Percentiles rank a stretch among this genome's conserved stretches.
These are phyloP conservation scores for Acanthamoeba comandoni DNA, from an alignment of 208 protist genomes.

Conservation along the genomic window DNA sequence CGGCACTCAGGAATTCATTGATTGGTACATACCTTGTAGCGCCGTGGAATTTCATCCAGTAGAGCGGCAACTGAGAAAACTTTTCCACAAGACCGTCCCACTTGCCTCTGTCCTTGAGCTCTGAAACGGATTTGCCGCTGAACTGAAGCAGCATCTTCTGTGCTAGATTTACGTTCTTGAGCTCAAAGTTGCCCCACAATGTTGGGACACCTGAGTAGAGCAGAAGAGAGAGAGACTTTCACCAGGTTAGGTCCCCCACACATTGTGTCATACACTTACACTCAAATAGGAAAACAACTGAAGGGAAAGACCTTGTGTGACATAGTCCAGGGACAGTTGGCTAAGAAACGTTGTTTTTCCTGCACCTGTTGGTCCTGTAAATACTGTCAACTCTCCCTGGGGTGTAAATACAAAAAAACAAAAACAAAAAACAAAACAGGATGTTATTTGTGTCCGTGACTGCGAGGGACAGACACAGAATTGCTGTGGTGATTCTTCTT, in stretches of 20 bases:
- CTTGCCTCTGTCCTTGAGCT: constrained; percentile 50
- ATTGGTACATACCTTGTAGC: constrained; percentile 85
- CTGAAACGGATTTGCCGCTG: constrained; percentile 15
- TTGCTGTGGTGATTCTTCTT: too few relatives aligned
- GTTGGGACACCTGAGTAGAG: constrained; percentile 78
- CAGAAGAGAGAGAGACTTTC: too few relatives aligned
- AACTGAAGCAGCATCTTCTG: constrained; percentile 87
- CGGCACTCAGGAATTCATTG: too few relatives aligned
- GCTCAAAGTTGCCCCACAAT: constrained; percentile 89
- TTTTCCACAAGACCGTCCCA: constrained; percentile 75
- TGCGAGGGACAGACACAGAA: too few relatives aligned
- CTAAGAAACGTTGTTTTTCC: constrained; percentile 84
- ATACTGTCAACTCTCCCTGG: constrained; percentile 86
- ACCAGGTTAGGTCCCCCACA: too few relatives aligned
- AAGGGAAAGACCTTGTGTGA: constrained; percentile 69
- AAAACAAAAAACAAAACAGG: too few relatives aligned
- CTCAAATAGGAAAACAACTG: too few relatives aligned
- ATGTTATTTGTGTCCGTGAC: too few relatives aligned
- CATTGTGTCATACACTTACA: too few relatives aligned
- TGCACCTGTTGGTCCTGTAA: constrained; percentile 88
- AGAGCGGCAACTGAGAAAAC: constrained; percentile 85
- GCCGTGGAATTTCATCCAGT: constrained; percentile 87
- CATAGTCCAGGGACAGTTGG: constrained; percentile 87
- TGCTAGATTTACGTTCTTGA: constrained; percentile 82
- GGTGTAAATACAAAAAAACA: too few relatives aligned